phyloP scores from a whole-genome alignment of 768 basidiomycete genomes.

The Leucogyrophana mollusca region DNA sequence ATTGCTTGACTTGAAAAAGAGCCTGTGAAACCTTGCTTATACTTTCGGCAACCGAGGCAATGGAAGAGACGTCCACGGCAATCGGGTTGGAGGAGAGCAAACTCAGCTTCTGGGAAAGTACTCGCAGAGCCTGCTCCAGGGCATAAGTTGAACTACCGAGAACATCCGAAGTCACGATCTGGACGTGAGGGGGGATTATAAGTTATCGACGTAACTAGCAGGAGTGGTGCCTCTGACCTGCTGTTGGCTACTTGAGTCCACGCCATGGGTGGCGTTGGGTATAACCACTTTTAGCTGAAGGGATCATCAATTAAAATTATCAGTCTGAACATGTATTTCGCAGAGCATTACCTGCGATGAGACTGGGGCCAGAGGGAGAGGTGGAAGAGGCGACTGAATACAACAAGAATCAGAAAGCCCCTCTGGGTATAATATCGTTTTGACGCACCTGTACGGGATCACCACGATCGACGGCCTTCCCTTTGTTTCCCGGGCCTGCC shows the following conservation, averaged over 20 bases:
- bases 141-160: slow-evolving; percentile 41
- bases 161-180: slow-evolving; percentile 15
- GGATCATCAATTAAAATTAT: slow-evolving; percentile 8
- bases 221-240: slow-evolving; percentile 9
- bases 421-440: not conserved
- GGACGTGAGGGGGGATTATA: slow-evolving; percentile 8
- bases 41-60: slow-evolving; percentile 65
- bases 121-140: slow-evolving; percentile 51
- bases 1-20: slow-evolving; percentile 54
- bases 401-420: not conserved
- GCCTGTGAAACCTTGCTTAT: slow-evolving; percentile 66
- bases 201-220: slow-evolving; percentile 11
- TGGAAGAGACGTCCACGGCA: slow-evolving; percentile 44
- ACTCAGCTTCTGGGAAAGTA: slow-evolving; percentile 50
- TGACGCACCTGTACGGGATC: slow-evolving; percentile 20
- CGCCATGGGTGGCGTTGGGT: slow-evolving; percentile 10
- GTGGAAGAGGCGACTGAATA: slow-evolving; percentile 25
- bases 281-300: slow-evolving; percentile 20
- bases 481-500: slow-evolving; percentile 9
- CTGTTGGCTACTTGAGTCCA: slow-evolving; percentile 13
- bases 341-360: slow-evolving; percentile 22
- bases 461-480: slow-evolving; percentile 11
- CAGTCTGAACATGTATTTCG: too few species aligned
- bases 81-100: slow-evolving; percentile 37
- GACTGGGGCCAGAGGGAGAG: slow-evolving; percentile 27